These are phyloP conservation scores for Trypanosoma avium DNA, from an alignment of 208 protist genomes.

Conservation along the genomic window DNA sequence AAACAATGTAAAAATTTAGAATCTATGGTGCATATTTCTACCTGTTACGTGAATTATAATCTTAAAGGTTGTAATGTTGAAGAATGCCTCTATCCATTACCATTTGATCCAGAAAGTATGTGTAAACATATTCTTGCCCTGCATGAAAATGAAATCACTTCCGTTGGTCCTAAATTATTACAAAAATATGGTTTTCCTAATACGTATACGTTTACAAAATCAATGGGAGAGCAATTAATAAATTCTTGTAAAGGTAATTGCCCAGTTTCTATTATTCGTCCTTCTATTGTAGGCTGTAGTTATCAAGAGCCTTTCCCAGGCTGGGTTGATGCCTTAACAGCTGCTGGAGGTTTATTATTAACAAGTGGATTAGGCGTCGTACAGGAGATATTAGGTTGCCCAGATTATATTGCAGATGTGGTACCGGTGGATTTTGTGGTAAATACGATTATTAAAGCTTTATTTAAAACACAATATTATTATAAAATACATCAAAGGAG, in stretches of 20 bases:
- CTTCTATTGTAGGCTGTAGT: conserved; percentile 87
- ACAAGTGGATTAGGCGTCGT: conserved; percentile 72
- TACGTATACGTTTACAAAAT: conserved; percentile 92
- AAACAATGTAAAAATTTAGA: conserved; percentile 68
- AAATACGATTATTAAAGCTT: conserved; percentile 79
- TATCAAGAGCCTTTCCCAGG: conserved; percentile 73
- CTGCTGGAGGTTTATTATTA: conserved; percentile 73
- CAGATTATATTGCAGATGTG: conserved; percentile 57
- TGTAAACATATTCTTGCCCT: conserved; percentile 74
- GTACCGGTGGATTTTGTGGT: conserved; percentile 87
- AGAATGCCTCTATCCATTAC: conserved; percentile 76
- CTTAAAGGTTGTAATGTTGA: conserved; percentile 49
- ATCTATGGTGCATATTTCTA: conserved; percentile 85
- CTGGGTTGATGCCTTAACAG: conserved; percentile 85
- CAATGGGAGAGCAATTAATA: conserved; percentile 78
- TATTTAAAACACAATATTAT: conserved; percentile 67
- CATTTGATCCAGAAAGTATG: conserved; percentile 79
- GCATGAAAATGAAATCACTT: conserved; percentile 47
- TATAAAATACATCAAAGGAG: conserved; percentile 17
- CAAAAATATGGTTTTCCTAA: conserved; percentile 77
- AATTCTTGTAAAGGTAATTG: conserved; percentile 51
- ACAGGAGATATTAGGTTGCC: conserved; percentile 46
- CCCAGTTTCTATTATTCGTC: conserved; percentile 72
- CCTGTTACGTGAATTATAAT: conserved; percentile 87
- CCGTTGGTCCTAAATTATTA: conserved; percentile 38